phyloP scores from a whole-genome alignment of 1,284 basidiomycete genomes.

The Moesziomyces parantarcticus region DNA sequence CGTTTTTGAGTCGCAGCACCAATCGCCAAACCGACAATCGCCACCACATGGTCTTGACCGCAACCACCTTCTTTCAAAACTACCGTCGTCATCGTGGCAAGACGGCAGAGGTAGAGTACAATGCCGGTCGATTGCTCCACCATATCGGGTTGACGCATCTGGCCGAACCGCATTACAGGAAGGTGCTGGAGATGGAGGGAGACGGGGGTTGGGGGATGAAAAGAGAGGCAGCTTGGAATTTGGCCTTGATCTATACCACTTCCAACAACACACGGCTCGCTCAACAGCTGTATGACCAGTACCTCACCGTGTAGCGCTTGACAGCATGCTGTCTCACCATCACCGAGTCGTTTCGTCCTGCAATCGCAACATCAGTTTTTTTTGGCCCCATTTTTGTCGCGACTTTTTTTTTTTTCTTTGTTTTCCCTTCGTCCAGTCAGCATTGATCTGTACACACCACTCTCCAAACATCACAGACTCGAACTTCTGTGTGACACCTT shows the following conservation, averaged over 20 bases:
- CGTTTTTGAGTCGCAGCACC: slow-evolving; percentile 87
- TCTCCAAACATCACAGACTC: too few relatives aligned
- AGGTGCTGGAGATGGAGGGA: slow-evolving; percentile 27
- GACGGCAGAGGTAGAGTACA: slow-evolving; percentile 81
- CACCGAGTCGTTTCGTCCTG: too few relatives aligned
- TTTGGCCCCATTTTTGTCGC: too few relatives aligned
- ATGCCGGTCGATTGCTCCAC: slow-evolving; percentile 89
- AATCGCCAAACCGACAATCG: slow-evolving; percentile 93
- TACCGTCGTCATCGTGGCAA: slow-evolving; percentile 74
- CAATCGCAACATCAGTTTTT: too few relatives aligned
- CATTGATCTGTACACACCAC: too few relatives aligned
- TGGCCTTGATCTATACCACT: slow-evolving; percentile 55
- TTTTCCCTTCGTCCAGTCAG: too few relatives aligned
- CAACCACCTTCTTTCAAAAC: slow-evolving; percentile 41
- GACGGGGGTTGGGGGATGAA: slow-evolving; percentile 23
- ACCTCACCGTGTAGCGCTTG: slow-evolving; percentile 32
- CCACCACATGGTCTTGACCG: slow-evolving; percentile 73
- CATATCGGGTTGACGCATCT: slow-evolving; percentile 72
- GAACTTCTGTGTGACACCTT: too few relatives aligned
- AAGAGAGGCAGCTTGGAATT: slow-evolving; percentile 62
- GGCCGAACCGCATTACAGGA: slow-evolving; percentile 57
- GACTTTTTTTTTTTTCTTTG: too few relatives aligned
- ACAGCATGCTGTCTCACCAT: background rate
- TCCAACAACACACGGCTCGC: slow-evolving; percentile 41
- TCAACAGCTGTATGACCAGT: slow-evolving; percentile 34